Conservation (phyloP, 2,329 filamentous ascomycete species). For the Fonsecaea multimorphosa region DNA sequence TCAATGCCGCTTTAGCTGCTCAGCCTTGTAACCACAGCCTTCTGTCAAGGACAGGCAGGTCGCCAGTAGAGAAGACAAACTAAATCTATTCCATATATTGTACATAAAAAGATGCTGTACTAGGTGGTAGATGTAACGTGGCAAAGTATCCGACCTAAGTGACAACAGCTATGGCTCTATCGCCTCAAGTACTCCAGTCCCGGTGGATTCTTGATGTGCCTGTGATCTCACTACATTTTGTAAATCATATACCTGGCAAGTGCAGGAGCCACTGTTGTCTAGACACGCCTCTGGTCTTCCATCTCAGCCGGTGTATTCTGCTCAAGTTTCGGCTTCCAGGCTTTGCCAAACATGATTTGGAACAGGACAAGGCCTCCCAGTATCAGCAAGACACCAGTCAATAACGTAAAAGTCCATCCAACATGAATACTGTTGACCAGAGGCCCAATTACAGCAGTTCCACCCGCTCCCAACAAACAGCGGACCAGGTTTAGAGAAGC, state of each 20-base stretch:
- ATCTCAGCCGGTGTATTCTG: background rate
- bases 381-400: constrained; percentile 16
- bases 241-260: background rate
- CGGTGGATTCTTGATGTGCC: no score
- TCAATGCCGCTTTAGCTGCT: background rate
- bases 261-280: background rate
- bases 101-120: background rate
- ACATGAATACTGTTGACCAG: constrained; percentile 55
- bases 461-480: constrained; percentile 59
- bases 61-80: background rate
- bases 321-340: background rate
- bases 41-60: background rate
- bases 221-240: no score
- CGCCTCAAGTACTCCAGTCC: no score
- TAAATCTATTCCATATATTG: background rate
- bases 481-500: constrained; percentile 60
- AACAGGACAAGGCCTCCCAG: constrained; percentile 12
- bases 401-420: constrained; percentile 45
- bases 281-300: background rate
- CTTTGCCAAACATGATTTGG: constrained; percentile 1
- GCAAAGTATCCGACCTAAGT: background rate
- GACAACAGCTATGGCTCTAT: no score
- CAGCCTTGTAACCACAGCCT: background rate
- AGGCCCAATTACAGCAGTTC: constrained; percentile 58
- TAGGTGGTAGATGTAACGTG: background rate